A percentile compares a stretch with the other conserved stretches of the same genome.
Evolutionary conservation across 495 filamentous ascomycete species (phyloP).

Genomic region (Neurospora africana): DNA sequence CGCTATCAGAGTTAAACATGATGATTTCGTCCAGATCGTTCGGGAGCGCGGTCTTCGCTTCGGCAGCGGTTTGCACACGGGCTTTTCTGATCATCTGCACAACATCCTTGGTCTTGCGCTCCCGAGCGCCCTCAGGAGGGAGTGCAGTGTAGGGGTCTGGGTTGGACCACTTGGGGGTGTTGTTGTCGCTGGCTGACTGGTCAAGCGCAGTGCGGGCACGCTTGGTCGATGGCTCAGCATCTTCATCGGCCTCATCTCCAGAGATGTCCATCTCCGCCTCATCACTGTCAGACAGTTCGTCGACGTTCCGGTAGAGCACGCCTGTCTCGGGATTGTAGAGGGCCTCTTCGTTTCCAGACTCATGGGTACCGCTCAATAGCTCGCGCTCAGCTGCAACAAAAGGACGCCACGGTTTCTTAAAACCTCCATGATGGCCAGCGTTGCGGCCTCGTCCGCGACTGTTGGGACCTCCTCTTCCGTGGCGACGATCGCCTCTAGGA

Average conservation of each 20-base stretch:
- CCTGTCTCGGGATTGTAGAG: slow-evolving; percentile 26
- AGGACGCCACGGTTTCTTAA: slow-evolving; percentile 8
- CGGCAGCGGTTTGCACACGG: slow-evolving; percentile 39
- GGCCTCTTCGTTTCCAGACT: slow-evolving; percentile 22
- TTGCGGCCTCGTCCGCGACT: neutral
- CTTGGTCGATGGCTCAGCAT: slow-evolving; percentile 40
- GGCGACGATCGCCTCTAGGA: slow-evolving; percentile 1
- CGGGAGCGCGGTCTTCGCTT: slow-evolving; percentile 44
- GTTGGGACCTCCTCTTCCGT: neutral
- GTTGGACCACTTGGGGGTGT: slow-evolving; percentile 76
- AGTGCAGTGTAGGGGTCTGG: slow-evolving; percentile 82
- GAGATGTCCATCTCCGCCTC: slow-evolving; percentile 59
- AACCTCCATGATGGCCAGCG: neutral
- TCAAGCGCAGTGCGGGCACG: slow-evolving; percentile 27
- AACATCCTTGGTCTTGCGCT: slow-evolving; percentile 65
- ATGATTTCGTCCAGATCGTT: slow-evolving; percentile 68
- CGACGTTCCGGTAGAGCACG: slow-evolving; percentile 36
- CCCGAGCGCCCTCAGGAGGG: slow-evolving; percentile 54
- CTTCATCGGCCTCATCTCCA: slow-evolving; percentile 41
- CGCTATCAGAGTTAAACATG: slow-evolving; percentile 57
- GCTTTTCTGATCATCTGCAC: slow-evolving; percentile 83
- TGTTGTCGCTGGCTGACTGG: slow-evolving; percentile 29
- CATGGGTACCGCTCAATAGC: slow-evolving; percentile 26
- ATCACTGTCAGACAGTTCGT: slow-evolving; percentile 62
- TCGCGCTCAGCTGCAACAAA: slow-evolving; percentile 28